These are phyloP conservation scores for Craspedostauros australis DNA, from an alignment of 108 stramenopile genomes.

Conservation along the genomic window DNA sequence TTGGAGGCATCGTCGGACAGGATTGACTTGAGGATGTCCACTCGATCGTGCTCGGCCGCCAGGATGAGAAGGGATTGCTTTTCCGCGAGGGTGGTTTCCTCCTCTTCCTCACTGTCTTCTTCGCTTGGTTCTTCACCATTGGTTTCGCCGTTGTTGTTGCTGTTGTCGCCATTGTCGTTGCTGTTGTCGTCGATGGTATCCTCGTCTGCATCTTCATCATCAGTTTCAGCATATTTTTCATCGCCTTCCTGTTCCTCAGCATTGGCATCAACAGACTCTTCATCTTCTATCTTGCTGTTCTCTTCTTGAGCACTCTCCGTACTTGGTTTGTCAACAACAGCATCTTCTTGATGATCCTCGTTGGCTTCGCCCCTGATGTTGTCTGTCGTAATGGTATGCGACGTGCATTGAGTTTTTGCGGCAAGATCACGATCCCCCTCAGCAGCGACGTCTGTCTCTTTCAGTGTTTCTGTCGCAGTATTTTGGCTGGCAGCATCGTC, in stretches of 20 bases:
- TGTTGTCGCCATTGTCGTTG: not conserved
- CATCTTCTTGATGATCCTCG: no score
- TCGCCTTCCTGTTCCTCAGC: conserved; percentile 10
- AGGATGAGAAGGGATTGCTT: conserved; percentile 66
- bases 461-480: no score
- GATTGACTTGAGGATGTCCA: conserved; percentile 73
- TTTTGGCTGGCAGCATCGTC: no score
- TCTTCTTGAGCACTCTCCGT: no score
- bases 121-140: conserved; percentile 16
- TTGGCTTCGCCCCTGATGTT: no score
- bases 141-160: not conserved
- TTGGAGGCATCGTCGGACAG: conserved; percentile 26
- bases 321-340: no score
- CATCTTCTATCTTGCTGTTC: not conserved
- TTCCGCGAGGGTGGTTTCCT: conserved; percentile 51
- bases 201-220: conserved; percentile 7
- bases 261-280: conserved; percentile 1
- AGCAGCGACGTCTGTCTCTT: no score
- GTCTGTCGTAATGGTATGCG: no score
- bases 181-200: conserved; percentile 1
- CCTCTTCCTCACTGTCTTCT: conserved; percentile 47
- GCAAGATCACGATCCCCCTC: no score
- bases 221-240: not conserved
- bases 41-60: conserved; percentile 86
- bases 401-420: no score